phyloP scores from a whole-genome alignment of 164 flowering plant genomes.

The Tetrastigma voinierianum region DNA sequence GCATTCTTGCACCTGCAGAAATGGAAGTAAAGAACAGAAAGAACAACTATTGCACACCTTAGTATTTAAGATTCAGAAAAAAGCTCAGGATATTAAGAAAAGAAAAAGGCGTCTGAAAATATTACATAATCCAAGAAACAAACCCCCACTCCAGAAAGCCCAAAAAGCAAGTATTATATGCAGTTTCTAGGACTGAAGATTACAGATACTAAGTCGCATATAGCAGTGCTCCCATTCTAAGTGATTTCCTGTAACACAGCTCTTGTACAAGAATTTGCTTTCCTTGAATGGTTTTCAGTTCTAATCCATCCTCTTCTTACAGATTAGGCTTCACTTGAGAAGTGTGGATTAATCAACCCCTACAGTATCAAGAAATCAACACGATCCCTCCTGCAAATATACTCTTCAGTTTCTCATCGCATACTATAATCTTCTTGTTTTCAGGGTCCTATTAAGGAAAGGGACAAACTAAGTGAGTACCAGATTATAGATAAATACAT shows the following conservation, averaged over 20 bases:
- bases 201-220: neutral
- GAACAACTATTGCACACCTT: too few relatives aligned
- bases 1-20: too few relatives aligned
- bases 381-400: conserved; percentile 72
- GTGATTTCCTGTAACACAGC: conserved; percentile 2
- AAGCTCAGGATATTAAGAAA: too few relatives aligned
- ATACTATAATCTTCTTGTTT: conserved; percentile 78
- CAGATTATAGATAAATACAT: neutral
- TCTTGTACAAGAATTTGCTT: conserved; percentile 1
- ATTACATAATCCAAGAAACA: too few relatives aligned
- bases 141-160: too few relatives aligned
- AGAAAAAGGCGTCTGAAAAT: too few relatives aligned
- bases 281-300: neutral
- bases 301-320: neutral
- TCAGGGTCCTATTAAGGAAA: conserved; percentile 59
- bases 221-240: too few relatives aligned
- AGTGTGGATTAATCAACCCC: conserved; percentile 84
- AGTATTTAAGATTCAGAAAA: too few relatives aligned
- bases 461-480: neutral
- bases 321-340: conserved; percentile 26
- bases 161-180: too few relatives aligned
- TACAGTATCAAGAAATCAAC: conserved; percentile 93
- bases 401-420: conserved; percentile 91
- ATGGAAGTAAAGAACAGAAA: too few relatives aligned
- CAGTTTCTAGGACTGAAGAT: too few relatives aligned